These are phyloP conservation scores for Ogataea ramenticola DNA, from an alignment of 805 yeast genomes.

Conservation along the genomic window DNA sequence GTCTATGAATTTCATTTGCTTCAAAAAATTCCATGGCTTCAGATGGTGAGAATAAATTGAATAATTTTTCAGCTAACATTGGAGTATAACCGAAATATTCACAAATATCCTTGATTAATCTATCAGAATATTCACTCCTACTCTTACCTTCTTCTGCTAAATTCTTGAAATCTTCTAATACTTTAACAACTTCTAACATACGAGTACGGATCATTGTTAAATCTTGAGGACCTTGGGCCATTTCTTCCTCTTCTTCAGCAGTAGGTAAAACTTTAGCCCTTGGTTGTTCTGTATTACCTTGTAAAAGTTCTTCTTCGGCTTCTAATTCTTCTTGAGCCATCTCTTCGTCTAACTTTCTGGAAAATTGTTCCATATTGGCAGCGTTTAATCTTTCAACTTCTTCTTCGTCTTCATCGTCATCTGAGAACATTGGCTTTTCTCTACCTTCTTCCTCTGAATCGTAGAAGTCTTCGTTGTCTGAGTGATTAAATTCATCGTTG, in stretches of 20 bases:
- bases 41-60: conserved; percentile 84
- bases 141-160: conserved; percentile 81
- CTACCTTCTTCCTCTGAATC: conserved; percentile 60
- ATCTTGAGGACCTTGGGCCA: conserved; percentile 55
- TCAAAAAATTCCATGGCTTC: conserved; percentile 98
- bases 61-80: conserved; percentile 88
- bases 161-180: conserved; percentile 80
- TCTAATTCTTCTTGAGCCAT: conserved; percentile 54
- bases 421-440: conserved; percentile 74
- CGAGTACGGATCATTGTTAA: conserved; percentile 81
- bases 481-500: conserved; percentile 22
- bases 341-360: conserved; percentile 55
- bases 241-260: conserved; percentile 53
- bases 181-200: conserved; percentile 92
- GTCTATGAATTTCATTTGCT: conserved; percentile 96
- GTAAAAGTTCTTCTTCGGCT: conserved; percentile 54
- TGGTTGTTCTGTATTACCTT: conserved; percentile 55
- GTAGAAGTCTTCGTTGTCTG: conserved; percentile 37
- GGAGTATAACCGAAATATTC: conserved; percentile 91
- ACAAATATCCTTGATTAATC: conserved; percentile 79
- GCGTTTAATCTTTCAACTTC: conserved; percentile 70
- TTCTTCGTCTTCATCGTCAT: conserved; percentile 60
- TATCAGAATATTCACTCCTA: conserved; percentile 73
- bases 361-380: conserved; percentile 75
- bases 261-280: conserved; percentile 73